These are phyloP conservation scores for Phytophthora niederhauseri DNA, from an alignment of 352 stramenopile genomes.

Conservation along the genomic window DNA sequence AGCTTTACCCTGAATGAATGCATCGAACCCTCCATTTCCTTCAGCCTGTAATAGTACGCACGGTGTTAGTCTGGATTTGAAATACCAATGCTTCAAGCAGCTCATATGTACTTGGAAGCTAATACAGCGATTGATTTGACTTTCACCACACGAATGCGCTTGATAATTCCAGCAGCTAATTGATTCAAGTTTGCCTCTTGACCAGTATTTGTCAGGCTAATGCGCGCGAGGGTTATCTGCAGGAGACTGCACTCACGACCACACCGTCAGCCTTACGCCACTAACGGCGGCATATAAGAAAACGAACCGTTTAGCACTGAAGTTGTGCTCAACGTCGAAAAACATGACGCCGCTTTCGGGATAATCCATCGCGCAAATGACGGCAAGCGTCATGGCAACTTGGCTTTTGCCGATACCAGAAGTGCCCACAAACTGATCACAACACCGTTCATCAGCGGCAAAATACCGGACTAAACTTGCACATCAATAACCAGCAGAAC, in stretches of 20 bases:
- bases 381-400: slow-evolving; percentile 73
- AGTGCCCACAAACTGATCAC: slow-evolving; percentile 64
- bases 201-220: slow-evolving; percentile 27
- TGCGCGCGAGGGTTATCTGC: slow-evolving; percentile 49
- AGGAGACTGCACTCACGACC: slow-evolving; percentile 38
- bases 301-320: slow-evolving; percentile 67
- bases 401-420: slow-evolving; percentile 82
- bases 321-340: slow-evolving; percentile 76
- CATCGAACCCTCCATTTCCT: slow-evolving; percentile 57
- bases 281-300: background rate
- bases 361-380: slow-evolving; percentile 73
- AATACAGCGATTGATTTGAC: slow-evolving; percentile 52
- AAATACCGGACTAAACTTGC: background rate
- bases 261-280: background rate
- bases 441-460: slow-evolving; percentile 10
- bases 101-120: slow-evolving; percentile 40
- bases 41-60: slow-evolving; percentile 47
- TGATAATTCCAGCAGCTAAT: slow-evolving; percentile 37
- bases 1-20: slow-evolving; percentile 57
- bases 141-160: slow-evolving; percentile 51
- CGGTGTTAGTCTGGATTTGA: background rate
- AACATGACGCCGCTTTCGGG: slow-evolving; percentile 61
- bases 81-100: background rate
- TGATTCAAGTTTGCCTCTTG: slow-evolving; percentile 28
- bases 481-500: background rate